Base-by-base conservation (phyloP, 108 stramenopile species). In the Stephanodiscus triporus region DNA sequence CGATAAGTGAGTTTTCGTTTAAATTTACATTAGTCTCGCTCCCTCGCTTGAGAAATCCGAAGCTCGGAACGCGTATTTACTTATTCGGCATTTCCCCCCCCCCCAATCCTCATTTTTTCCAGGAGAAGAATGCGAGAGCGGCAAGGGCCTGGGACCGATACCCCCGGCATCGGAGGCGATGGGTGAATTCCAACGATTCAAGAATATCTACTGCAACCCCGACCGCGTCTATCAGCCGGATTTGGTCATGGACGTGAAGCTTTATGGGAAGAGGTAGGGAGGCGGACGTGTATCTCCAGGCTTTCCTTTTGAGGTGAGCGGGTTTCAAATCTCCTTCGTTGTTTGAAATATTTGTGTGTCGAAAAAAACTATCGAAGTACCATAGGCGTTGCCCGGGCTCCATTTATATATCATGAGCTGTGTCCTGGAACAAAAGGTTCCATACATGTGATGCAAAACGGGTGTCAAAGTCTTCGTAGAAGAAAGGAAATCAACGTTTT, bases 131-230 rank as follows among this genome's bases (percentile, higher is more conserved):
- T 86, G 85, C 71, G 70, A 73, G 34, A 43, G 68, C 19, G 87
- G 87, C 20, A 50, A 70, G 50, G 86, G 86, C 0, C n/a, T 75
- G 58, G 88, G 87, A 17, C 90, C 90, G 17, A 77, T 87, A 57
- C 88, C 86, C 16, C 81, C 88, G 16, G 62, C 76, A 19, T 49
- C 59, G 9, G 67, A 81, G 61, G 87, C 78, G 2, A 64, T 85
- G 36, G 88, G 81, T 40, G 77, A 86, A 55, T 91, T 81, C 73
- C 91, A 89, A 63, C 77, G 91, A 37, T 91, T 86, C 65, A 89
- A 91, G 65, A 91, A 91, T 69, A 91, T 91, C 59, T 90, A 91
- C 68, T 89, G 87, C 77, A 91, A 89, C 81, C 65, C 87, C 11
- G 74, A 87, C 29, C 66, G 86, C 65, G 79, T 73, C 37, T 91